These are phyloP conservation scores for Warburgia ugandensis DNA, from an alignment of 164 flowering plant species.

Conservation along the genomic window DNA sequence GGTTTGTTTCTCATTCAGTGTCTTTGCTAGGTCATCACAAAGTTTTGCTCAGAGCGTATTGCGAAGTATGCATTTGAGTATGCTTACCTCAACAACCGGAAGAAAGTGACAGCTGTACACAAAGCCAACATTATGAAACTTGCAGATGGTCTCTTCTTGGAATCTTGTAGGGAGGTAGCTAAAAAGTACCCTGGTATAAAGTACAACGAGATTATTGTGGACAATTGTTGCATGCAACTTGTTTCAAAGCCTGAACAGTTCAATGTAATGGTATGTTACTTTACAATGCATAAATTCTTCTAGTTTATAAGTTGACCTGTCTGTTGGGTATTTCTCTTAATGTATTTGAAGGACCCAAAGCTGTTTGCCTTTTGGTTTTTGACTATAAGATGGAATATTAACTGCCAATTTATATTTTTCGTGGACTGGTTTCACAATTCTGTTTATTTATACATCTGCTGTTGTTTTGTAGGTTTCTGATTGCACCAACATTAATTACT, in stretches of 20 bases:
- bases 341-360: not conserved
- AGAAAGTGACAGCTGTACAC: conserved; percentile 85
- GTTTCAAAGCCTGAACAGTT: conserved; percentile 88
- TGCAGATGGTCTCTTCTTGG: conserved; percentile 79
- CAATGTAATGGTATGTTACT: conserved; percentile 76
- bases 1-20: conserved; percentile 3
- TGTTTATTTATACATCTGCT: not conserved
- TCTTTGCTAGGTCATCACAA: conserved; percentile 62
- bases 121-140: conserved; percentile 93
- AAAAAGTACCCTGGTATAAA: conserved; percentile 66
- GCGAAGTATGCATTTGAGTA: conserved; percentile 78
- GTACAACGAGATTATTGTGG: conserved; percentile 80
- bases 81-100: conserved; percentile 77
- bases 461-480: not conserved
- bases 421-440: not conserved
- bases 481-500: too few relatives aligned
- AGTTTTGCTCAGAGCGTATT: conserved; percentile 80
- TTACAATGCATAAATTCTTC: not conserved
- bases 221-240: conserved; percentile 89
- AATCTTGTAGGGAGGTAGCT: conserved; percentile 82
- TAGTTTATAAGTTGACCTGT: not conserved
- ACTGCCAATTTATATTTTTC: not conserved
- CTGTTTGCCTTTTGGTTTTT: not conserved
- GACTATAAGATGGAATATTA: not conserved
- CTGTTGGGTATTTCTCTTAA: not conserved